Conservation (phyloP, 2,329 filamentous ascomycete genomes). For the Apiospora koreana region DNA sequence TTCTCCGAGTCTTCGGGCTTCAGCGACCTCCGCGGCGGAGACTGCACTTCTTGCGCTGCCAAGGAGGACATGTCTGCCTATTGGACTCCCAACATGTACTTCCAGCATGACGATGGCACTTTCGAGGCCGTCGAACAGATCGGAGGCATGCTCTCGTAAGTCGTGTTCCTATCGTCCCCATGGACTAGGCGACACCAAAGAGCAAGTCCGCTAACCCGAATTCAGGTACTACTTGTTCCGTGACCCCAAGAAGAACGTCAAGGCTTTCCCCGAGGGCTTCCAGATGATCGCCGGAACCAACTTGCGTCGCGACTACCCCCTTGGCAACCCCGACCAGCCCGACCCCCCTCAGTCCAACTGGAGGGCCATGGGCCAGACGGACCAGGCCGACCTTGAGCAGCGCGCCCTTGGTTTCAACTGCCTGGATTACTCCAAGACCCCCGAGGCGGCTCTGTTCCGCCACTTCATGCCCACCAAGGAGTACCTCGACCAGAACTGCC, state of each 20-base stretch:
- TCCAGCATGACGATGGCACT: slow-evolving; percentile 67
- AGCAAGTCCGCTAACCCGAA: not conserved
- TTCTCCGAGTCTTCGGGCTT: slow-evolving; percentile 62
- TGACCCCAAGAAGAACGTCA: slow-evolving; percentile 53
- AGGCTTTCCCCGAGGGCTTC: slow-evolving; percentile 76
- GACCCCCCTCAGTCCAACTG: slow-evolving; percentile 71
- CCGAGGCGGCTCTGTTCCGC: slow-evolving; percentile 77
- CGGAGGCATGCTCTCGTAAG: slow-evolving; percentile 84
- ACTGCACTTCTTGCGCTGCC: slow-evolving; percentile 82
- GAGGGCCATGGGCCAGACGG: slow-evolving; percentile 61
- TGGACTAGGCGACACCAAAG: not conserved
- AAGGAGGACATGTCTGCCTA: slow-evolving; percentile 85
- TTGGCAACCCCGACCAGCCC: slow-evolving; percentile 65
- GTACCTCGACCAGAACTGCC: slow-evolving; percentile 79
- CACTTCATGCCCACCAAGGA: slow-evolving; percentile 80
- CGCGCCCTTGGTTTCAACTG: slow-evolving; percentile 95
- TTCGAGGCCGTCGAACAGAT: slow-evolving; percentile 71
- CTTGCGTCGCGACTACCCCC: slow-evolving; percentile 67
- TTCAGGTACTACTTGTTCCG: slow-evolving; percentile 79
- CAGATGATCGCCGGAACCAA: slow-evolving; percentile 80
- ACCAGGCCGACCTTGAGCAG: slow-evolving; percentile 70
- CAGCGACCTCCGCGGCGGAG: slow-evolving; percentile 56
- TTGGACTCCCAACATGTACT: slow-evolving; percentile 81
- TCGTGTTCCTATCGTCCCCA: slow-evolving; percentile 27
- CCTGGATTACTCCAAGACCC: slow-evolving; percentile 69